Evolutionary conservation across 495 filamentous ascomycete genomes (phyloP).

Genomic region (Aspergillus cavernicola): DNA sequence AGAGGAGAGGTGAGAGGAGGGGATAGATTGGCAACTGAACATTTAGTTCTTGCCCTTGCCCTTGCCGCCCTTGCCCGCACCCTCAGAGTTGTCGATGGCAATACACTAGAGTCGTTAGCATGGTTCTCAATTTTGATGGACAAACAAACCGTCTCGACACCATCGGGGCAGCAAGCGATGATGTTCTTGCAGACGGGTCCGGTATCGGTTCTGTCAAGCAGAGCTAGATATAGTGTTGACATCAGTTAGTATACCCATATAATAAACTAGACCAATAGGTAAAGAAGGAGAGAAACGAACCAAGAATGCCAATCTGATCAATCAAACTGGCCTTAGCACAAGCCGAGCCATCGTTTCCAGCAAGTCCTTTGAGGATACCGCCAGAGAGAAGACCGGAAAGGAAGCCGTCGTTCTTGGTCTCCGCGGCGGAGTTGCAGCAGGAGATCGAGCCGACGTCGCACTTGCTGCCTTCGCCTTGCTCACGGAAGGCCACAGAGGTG

Average conservation of each 20-base stretch:
- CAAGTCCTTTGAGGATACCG: background rate
- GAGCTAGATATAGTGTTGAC: background rate
- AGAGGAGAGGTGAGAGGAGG: background rate
- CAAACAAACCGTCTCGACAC: background rate
- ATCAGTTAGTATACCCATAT: too few relatives aligned
- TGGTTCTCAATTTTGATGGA: background rate
- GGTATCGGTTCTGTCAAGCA: background rate
- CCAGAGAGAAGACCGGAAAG: background rate
- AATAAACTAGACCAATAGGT: too few relatives aligned
- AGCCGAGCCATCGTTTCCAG: background rate
- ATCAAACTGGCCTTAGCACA: constrained; percentile 1
- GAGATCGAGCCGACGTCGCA: background rate
- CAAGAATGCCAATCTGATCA: constrained; percentile 1
- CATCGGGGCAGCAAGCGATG: constrained; percentile 1
- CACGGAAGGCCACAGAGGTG: background rate
- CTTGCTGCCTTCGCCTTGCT: background rate
- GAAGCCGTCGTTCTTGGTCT: background rate
- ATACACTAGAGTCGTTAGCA: background rate
- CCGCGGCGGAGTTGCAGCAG: background rate
- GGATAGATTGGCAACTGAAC: too few relatives aligned
- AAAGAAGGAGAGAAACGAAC: too few relatives aligned
- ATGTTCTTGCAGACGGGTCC: constrained; percentile 6
- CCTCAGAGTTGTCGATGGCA: background rate
- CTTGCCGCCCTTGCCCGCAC: background rate
- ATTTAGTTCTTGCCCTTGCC: too few relatives aligned